Percentiles rank a stretch among this genome's conserved stretches.
These are phyloP conservation scores for Schizosaccharomyces cryophilus DNA, from an alignment of 805 yeast species.

Conservation along the genomic window DNA sequence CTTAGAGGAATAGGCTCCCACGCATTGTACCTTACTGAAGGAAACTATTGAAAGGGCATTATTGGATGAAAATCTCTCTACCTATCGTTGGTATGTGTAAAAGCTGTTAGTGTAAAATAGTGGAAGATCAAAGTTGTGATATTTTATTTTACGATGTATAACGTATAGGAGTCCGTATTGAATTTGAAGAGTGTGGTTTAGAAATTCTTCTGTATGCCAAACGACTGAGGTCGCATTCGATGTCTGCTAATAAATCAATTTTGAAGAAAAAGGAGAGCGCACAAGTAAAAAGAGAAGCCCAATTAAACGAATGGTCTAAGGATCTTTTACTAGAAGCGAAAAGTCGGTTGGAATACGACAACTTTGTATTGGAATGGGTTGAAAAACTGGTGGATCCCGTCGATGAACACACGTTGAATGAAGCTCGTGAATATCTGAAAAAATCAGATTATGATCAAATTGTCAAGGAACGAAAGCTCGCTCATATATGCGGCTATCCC, in stretches of 20 bases:
- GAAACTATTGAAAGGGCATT: too few species aligned
- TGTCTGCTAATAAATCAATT: not conserved
- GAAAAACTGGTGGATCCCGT: not conserved
- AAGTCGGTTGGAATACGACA: not conserved
- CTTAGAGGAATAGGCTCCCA: too few species aligned
- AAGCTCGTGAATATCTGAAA: not conserved
- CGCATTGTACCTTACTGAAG: too few species aligned
- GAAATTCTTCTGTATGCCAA: not conserved
- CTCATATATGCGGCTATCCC: constrained; percentile 1
- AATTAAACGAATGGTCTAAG: not conserved
- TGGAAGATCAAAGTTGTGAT: too few species aligned
- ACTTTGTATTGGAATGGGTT: not conserved
- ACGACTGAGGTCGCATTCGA: not conserved
- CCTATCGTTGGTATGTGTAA: not conserved
- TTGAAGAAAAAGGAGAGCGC: not conserved
- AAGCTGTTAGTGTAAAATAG: too few species aligned
- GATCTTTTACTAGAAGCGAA: not conserved
- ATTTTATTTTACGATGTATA: too few species aligned
- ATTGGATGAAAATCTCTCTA: not conserved
- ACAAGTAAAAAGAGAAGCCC: not conserved
- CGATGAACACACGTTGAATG: not conserved
- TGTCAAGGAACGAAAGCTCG: constrained; percentile 1
- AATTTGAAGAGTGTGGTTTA: not conserved
- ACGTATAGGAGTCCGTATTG: too few species aligned
- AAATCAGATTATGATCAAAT: not conserved